Evolutionary conservation across 2,329 filamentous ascomycete genomes (phyloP).

Genomic region (Thermoascus crustaceus): DNA sequence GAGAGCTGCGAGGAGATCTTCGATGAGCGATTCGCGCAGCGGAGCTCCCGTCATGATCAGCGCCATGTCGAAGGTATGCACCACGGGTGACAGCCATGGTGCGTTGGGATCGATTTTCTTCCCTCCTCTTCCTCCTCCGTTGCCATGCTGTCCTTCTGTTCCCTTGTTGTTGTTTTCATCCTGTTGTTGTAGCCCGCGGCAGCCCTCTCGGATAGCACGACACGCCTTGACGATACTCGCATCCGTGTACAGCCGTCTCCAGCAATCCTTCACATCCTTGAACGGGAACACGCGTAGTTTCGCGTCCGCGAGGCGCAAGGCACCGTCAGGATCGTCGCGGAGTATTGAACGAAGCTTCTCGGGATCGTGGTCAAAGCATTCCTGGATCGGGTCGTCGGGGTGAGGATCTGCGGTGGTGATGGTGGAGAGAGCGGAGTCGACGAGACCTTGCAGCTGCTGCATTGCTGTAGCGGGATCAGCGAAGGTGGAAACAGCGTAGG

Average conservation of each 20-base stretch:
- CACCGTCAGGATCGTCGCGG: slow-evolving; percentile 30
- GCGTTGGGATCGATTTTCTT: slow-evolving; percentile 12
- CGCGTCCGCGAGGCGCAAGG: slow-evolving; percentile 42
- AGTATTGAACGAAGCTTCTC: slow-evolving; percentile 16
- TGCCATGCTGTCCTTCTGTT: slow-evolving; percentile 6
- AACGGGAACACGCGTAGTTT: slow-evolving; percentile 51
- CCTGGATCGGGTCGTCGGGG: slow-evolving; percentile 27
- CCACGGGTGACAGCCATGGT: slow-evolving; percentile 48
- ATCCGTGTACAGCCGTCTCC: slow-evolving; percentile 52
- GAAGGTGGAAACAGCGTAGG: no score
- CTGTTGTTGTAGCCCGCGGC: slow-evolving; percentile 6
- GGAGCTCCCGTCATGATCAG: slow-evolving; percentile 66
- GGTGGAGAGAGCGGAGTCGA: slow-evolving; percentile 18
- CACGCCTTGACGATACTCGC: slow-evolving; percentile 44
- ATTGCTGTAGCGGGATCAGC: no score
- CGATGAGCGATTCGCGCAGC: slow-evolving; percentile 41
- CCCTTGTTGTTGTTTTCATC: slow-evolving; percentile 1
- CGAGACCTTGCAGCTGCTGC: slow-evolving; percentile 15
- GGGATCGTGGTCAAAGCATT: slow-evolving; percentile 23
- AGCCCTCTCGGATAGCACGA: slow-evolving; percentile 20
- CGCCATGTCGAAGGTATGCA: slow-evolving; percentile 64
- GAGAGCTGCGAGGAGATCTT: slow-evolving; percentile 27
- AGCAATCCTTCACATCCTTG: slow-evolving; percentile 47
- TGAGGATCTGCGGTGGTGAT: slow-evolving; percentile 22
- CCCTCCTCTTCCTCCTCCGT: slow-evolving; percentile 10